Evolutionary conservation across 2,329 filamentous ascomycete genomes (phyloP), one percentile per base, ranked within the genome.

Genomic region (Juglanconis oblonga): DNA sequence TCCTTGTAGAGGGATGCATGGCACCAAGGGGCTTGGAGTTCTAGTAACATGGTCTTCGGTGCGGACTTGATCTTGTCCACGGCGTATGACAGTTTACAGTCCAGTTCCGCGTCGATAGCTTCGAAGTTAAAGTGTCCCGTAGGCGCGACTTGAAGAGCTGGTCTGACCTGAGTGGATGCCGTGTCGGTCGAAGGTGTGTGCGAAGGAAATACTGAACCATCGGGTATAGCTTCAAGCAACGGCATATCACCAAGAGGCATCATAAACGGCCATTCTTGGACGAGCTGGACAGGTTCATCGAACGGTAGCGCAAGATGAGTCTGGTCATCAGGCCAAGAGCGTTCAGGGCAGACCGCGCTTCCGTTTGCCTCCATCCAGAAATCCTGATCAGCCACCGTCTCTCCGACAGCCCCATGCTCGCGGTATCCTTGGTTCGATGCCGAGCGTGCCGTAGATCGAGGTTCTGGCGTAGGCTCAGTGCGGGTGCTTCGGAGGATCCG

Each of bases 61-160:
- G 82, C 77, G 57, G 79, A 76, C 49, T 80, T 78, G 14, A 86
- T 77, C 67, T 80, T 78, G 55, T 83, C 79, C 11, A 86, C 74
- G 1, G 61, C 61, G 33, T 62, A 62, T 14, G 45, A 53, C 11
- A 62, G 48, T 11, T 52, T 62, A 50, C 50, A 32, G 9, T 60
- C 42, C 14, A 62, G 32, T 36, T 53, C 45, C 3, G 42, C 36
- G 13, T 49, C 48, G 29, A 62, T 55, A 32, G 24, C 45, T 54
- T 51, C 54, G 32, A 62, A 14, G 9, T 54, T 42, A 9, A 55
- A 35, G 14, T 55, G 48, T 45, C 33, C 53, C 31, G 35, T 45
- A 5, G 33, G 31, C 11, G 44, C 14, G 7, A 51, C 8, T 29
- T 38, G 44, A 32, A 48, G 7, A n/a, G 53, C 32, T 10, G 50